Base-by-base conservation (phyloP, 78 protist genomes). In the Speleostelium caveatum region DNA sequence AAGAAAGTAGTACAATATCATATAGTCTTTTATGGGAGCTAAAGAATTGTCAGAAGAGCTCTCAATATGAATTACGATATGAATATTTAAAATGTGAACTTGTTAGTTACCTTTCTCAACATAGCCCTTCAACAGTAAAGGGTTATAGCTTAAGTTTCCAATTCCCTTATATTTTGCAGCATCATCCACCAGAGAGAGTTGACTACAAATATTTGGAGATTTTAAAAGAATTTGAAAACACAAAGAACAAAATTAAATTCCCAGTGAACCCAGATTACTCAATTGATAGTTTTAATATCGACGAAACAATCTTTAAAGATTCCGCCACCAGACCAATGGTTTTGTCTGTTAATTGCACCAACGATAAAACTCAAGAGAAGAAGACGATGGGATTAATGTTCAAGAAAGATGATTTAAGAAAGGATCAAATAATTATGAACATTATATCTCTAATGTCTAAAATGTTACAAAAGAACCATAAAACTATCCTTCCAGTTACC, bases 391-490 rank as follows among this genome's bases (percentile, higher is more conserved):
- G 41, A 32, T 26, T 95, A 21, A 86, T 93, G 22, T 95, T 95
- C 22, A 69, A 41, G 35, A 55, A 92, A 2, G 92, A 42, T 63
- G 93, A 62, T 22, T 33, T 56, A 2, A 86, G 77, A 69, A 92
- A 72, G 8, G 86, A 91, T 36, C 41, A 65, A 77, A 21, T 95
- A 45, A 97, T 97, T 66, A 80, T 91, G 65, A 98, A 97, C 74
- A 33, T 98, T 30, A 86, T 98, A 62, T 14, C 19, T 30, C 72
- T 98, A 53, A 97, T 98, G 99, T n/a, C 39, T 30, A 7, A n/a
- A 36, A 83, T 93, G 22, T 55, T 83, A 62, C 39, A 67, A 30
- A 63, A 88, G 53, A 6, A 6, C 6, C 53, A 6, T 14, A 45
- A 45, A 10, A 45, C 6, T 14, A 45, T 53, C 33, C 16, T 17